Percentiles rank a stretch among this genome's conserved stretches.
phyloP scores from a whole-genome alignment of 768 basidiomycete species.

The Panaeolus papilionaceus region DNA sequence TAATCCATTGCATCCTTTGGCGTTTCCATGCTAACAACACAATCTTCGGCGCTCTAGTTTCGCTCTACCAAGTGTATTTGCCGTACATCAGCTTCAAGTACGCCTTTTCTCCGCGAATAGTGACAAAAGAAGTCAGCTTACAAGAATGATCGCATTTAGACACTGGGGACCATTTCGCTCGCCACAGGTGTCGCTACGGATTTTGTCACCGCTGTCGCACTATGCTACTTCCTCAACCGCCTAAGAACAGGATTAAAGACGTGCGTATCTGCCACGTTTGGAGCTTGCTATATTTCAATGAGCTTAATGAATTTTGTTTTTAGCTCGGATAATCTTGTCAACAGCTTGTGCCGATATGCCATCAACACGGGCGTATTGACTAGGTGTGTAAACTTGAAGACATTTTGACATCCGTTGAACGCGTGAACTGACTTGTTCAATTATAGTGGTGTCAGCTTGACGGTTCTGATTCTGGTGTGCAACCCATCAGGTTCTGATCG shows the following conservation, averaged over 20 bases:
- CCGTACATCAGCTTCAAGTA: constrained; percentile 54
- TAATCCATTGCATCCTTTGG: neutral
- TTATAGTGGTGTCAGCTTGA: constrained; percentile 48
- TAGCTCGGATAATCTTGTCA: constrained; percentile 68
- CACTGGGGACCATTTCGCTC: constrained; percentile 58
- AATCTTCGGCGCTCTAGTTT: constrained; percentile 38
- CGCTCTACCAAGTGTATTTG: constrained; percentile 45
- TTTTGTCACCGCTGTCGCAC: constrained; percentile 58
- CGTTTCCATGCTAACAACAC: constrained; percentile 7
- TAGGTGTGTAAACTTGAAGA: constrained; percentile 42
- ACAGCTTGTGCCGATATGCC: constrained; percentile 61
- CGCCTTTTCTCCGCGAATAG: constrained; percentile 20
- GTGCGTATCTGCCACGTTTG: constrained; percentile 33
- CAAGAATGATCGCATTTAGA: constrained; percentile 34
- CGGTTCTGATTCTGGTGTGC: constrained; percentile 63
- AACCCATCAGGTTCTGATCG: neutral
- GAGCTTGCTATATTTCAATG: neutral
- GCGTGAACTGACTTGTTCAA: constrained; percentile 4
- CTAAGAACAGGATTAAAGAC: constrained; percentile 59
- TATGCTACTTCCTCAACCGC: constrained; percentile 64
- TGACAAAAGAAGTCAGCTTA: neutral
- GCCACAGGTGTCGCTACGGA: constrained; percentile 62
- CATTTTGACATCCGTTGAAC: neutral
- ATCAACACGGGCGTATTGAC: constrained; percentile 72
- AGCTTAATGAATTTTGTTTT: constrained; percentile 10